phyloP scores from a whole-genome alignment of 2,329 filamentous ascomycete genomes.

The Emmonsiellopsis sp. region DNA sequence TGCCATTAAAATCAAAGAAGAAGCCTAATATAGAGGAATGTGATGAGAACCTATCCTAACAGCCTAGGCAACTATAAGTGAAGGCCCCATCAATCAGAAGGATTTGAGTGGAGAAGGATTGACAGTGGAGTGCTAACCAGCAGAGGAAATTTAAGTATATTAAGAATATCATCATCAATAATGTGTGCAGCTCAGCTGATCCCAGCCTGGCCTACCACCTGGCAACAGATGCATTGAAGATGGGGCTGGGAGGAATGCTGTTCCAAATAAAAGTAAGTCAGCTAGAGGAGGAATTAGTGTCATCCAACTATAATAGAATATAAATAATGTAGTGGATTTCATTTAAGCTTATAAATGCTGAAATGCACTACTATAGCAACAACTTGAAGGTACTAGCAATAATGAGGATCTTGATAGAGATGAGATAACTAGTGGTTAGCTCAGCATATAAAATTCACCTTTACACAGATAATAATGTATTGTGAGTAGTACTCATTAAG shows the following conservation, averaged over 20 bases:
- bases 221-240: neutral
- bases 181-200: neutral
- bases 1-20: neutral
- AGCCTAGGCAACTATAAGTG: accelerated
- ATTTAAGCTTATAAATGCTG: neutral
- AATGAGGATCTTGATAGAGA: neutral
- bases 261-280: neutral
- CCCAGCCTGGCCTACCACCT: neutral
- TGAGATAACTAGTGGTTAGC: no score
- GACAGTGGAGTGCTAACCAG: neutral
- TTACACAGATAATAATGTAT: neutral
- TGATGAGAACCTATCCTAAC: no score
- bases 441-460: no score
- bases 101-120: neutral
- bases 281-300: neutral
- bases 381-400: neutral
- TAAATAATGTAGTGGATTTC: neutral
- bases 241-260: neutral
- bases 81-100: no score
- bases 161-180: neutral
- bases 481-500: neutral
- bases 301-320: neutral
- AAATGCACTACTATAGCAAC: neutral
- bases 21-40: neutral
- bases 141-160: neutral